A percentile compares a stretch with the other conserved stretches of the same genome.
These are phyloP conservation scores for Volvox carteri DNA, from an alignment of 163 green algal genomes.

Conservation along the genomic window DNA sequence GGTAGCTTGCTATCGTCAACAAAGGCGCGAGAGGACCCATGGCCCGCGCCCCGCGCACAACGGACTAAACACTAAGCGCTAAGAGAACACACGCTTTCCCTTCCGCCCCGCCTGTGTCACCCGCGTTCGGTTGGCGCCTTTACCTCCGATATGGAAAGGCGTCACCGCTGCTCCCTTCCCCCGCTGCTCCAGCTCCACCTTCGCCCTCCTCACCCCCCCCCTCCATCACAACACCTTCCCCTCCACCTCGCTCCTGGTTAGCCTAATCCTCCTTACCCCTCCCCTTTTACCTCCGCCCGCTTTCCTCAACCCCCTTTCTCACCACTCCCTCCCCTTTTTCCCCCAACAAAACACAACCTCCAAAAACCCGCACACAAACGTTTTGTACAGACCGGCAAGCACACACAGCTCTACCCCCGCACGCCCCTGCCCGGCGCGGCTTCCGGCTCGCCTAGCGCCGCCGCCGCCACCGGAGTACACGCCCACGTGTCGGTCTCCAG, in stretches of 20 bases:
- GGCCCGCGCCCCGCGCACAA: no score
- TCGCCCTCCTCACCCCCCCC: not conserved
- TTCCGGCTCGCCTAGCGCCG: not conserved
- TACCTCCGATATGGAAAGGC: no score
- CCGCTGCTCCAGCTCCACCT: no score
- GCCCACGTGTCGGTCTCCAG: not conserved
- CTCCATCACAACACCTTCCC: not conserved
- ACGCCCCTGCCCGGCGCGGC: not conserved
- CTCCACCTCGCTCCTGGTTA: not conserved
- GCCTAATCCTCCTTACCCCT: not conserved
- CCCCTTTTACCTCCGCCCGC: not conserved
- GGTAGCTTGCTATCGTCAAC: no score
- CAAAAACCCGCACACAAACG: not conserved
- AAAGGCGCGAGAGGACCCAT: no score
- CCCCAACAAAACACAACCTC: not conserved
- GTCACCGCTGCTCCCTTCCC: no score
- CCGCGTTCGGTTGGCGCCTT: no score
- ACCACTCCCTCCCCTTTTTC: not conserved
- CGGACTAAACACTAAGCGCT: no score
- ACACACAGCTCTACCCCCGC: conserved; percentile 49
- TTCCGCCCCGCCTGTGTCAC: no score
- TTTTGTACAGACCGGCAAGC: conserved; percentile 39
- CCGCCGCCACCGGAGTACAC: not conserved
- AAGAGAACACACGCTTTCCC: no score
- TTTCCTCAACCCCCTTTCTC: not conserved